Conservation (phyloP, 768 basidiomycete genomes). For the Russula earlei region DNA sequence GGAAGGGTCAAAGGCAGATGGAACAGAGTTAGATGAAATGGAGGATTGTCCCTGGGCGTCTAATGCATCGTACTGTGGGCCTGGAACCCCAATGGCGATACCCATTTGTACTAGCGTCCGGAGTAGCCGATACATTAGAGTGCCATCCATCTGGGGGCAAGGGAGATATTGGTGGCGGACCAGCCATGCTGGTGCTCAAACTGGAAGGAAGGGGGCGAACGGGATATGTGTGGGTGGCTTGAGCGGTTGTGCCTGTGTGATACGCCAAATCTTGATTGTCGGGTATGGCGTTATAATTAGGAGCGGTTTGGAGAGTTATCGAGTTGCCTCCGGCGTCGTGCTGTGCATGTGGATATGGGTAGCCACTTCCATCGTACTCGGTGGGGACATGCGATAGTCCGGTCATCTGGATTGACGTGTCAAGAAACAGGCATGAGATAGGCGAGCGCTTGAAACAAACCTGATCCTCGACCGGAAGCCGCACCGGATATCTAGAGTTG, state of each 20-base stretch:
- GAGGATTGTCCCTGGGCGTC: conserved; percentile 12
- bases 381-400: conserved; percentile 4
- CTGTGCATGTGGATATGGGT: conserved; percentile 10
- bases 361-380: conserved; percentile 1
- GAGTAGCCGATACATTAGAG: conserved; percentile 1
- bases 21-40: conserved; percentile 7
- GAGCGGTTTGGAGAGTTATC: conserved; percentile 9
- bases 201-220: conserved; percentile 6
- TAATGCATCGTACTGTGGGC: conserved; percentile 5
- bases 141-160: conserved; percentile 9
- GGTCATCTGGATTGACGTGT: conserved; percentile 5
- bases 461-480: conserved; percentile 9
- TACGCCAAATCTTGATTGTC: conserved; percentile 8
- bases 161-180: conserved; percentile 5
- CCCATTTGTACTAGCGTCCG: conserved; percentile 14
- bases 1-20: conserved; percentile 10
- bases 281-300: conserved; percentile 6
- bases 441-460: conserved; percentile 3
- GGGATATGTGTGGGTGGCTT: conserved; percentile 6
- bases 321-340: conserved; percentile 10
- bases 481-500: conserved; percentile 16
- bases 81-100: conserved; percentile 16
- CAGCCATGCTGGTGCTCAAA: conserved; percentile 4
- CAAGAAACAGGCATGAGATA: background rate
- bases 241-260: conserved; percentile 6